phyloP scores from a whole-genome alignment of 169 alveolate genomes.

The Eimeria falciformis region DNA sequence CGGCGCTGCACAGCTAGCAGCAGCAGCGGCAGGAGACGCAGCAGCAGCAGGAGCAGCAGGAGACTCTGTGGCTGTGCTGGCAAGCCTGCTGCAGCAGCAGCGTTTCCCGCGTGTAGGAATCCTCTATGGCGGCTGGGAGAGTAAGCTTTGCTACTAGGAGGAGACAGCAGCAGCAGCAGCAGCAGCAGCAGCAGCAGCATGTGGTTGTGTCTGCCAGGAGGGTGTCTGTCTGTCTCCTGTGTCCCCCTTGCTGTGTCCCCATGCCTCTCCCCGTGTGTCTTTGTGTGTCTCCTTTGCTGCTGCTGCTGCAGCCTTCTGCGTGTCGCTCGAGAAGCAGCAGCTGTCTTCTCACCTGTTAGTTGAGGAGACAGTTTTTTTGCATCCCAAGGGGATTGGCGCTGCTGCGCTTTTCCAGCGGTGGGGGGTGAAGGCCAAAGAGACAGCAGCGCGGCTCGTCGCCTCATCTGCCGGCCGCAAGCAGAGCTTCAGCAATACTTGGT shows the following conservation, averaged over 20 bases:
- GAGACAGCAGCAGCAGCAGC: not conserved
- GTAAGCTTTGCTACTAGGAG: not conserved
- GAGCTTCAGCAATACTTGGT: not conserved
- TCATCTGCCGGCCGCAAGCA: not conserved
- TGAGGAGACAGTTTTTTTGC: not conserved
- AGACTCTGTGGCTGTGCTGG: not conserved
- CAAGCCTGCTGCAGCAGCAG: not conserved
- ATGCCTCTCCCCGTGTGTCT: not conserved
- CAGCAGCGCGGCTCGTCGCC: not conserved
- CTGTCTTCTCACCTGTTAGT: not conserved
- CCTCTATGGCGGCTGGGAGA: not conserved
- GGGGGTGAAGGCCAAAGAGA: not conserved
- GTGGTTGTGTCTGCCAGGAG: not conserved
- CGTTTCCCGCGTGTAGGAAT: not conserved
- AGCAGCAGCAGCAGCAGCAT: not conserved
- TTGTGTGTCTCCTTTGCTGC: not conserved
- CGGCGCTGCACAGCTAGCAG: not conserved
- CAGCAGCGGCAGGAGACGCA: conserved; percentile 47
- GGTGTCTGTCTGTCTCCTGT: too few relatives aligned
- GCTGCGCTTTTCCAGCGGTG: not conserved
- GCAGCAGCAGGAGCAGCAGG: conserved; percentile 35
- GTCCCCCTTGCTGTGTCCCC: not conserved
- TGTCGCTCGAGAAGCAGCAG: not conserved
- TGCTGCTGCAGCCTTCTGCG: not conserved
- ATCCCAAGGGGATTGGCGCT: not conserved